phyloP scores from a whole-genome alignment of 331 rosid genomes.

The Quercus lobata region DNA sequence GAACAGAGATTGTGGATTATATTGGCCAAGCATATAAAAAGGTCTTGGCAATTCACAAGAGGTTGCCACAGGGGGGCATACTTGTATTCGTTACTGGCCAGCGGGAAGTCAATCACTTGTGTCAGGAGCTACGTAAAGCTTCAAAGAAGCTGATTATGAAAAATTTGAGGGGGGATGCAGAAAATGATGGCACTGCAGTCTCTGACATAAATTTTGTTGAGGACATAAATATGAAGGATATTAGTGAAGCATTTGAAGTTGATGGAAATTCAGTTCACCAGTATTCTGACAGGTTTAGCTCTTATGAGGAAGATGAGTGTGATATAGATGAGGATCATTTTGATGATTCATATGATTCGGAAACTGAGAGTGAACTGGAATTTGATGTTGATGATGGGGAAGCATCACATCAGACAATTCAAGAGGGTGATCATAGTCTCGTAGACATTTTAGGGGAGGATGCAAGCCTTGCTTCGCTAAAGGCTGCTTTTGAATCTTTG shows the following conservation, averaged over 20 bases:
- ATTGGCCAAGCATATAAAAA: slow-evolving; percentile 81
- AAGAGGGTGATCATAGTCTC: slow-evolving; percentile 34
- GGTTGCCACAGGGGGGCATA: slow-evolving; percentile 82
- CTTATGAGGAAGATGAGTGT: slow-evolving; percentile 54
- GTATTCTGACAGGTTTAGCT: slow-evolving; percentile 60
- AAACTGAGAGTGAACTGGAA: slow-evolving; percentile 68
- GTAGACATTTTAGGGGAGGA: slow-evolving; percentile 45
- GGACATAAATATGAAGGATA: slow-evolving; percentile 55
- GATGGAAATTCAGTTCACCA: slow-evolving; percentile 37
- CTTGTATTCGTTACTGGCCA: slow-evolving; percentile 88
- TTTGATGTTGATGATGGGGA: slow-evolving; percentile 32
- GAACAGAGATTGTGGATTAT: slow-evolving; percentile 70
- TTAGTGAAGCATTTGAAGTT: slow-evolving; percentile 77
- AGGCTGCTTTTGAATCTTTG: slow-evolving; percentile 76
- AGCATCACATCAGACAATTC: slow-evolving; percentile 14
- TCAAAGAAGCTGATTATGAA: slow-evolving; percentile 50
- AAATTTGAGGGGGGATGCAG: slow-evolving; percentile 31
- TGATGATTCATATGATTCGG: slow-evolving; percentile 56
- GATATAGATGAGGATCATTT: slow-evolving; percentile 32
- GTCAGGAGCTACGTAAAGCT: slow-evolving; percentile 69
- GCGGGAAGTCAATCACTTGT: slow-evolving; percentile 80
- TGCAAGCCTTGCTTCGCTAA: slow-evolving; percentile 52
- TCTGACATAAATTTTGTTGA: slow-evolving; percentile 35
- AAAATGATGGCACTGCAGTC: slow-evolving; percentile 23
- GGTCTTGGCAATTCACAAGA: slow-evolving; percentile 88